phyloP scores from a whole-genome alignment of 1,139 yeast species.

The Suhomyces ambrosiae region DNA sequence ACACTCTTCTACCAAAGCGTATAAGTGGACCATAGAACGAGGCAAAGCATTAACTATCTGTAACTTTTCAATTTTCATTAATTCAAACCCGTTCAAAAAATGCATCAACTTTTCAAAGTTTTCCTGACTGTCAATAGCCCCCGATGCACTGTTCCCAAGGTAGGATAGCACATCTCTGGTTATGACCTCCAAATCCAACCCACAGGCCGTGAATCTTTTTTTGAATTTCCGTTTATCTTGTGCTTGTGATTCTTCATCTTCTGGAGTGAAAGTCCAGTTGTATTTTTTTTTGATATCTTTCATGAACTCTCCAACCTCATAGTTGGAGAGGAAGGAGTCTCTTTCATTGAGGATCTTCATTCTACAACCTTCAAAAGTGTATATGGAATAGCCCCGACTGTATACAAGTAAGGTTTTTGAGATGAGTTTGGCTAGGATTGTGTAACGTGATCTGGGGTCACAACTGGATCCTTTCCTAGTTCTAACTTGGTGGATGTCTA shows the following conservation, averaged over 20 bases:
- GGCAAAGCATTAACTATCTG: slow-evolving; percentile 85
- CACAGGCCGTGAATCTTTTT: slow-evolving; percentile 48
- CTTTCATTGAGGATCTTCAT: slow-evolving; percentile 51
- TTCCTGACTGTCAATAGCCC: slow-evolving; percentile 44
- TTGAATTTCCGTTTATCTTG: slow-evolving; percentile 33
- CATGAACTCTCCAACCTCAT: slow-evolving; percentile 68
- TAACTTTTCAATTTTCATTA: slow-evolving; percentile 82
- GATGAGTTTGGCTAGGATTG: slow-evolving; percentile 17
- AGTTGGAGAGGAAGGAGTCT: slow-evolving; percentile 69
- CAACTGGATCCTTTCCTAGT: too few species aligned
- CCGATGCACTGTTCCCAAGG: slow-evolving; percentile 47
- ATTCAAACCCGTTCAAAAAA: slow-evolving; percentile 52
- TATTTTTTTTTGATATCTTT: slow-evolving; percentile 50
- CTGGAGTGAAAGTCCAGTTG: slow-evolving; percentile 47
- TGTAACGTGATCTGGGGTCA: too few species aligned
- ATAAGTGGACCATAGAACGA: slow-evolving; percentile 73
- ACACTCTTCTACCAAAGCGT: slow-evolving; percentile 86
- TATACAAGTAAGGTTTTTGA: too few species aligned
- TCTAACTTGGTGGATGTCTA: too few species aligned
- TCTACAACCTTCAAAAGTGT: too few species aligned
- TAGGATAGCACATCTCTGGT: slow-evolving; percentile 63
- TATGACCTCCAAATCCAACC: slow-evolving; percentile 61
- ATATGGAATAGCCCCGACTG: too few species aligned
- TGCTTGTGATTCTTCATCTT: slow-evolving; percentile 32
- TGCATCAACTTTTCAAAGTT: slow-evolving; percentile 56